Evolutionary conservation across 768 basidiomycete species (phyloP), one percentile per base, ranked within the genome.

Genomic region (Leccinum pellstonianum): DNA sequence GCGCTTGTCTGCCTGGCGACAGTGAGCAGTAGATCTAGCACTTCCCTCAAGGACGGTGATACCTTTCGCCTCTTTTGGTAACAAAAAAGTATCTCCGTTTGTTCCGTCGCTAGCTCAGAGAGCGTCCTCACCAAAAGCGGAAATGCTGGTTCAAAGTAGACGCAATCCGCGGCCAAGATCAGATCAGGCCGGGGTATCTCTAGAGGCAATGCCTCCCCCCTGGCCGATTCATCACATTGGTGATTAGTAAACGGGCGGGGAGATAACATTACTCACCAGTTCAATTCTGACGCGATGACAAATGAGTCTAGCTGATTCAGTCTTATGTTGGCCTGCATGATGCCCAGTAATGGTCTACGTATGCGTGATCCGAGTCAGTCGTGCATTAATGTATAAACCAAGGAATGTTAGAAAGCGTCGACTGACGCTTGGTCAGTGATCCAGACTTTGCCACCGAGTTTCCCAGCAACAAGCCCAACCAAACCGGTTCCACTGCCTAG

Each of bases 61-160:
- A 88, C 93, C 83, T 93, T 95, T 75, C 95, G 81, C 55, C 95
- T 81, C 69, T 95, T 96, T 76, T 95, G 95, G 77, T 94, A 96
- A 70, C 93, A 95, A 75, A 98, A 94, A 37, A 96, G 72, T 43
- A 95, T 82, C 58, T 93, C 88, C 17, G 88, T 83, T 19, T 74
- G 72, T 38, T 72, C 70, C 21, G 80, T 77, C 27, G 82, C 77
- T 38, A 96, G 82, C 48, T 87, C 83, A 35, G 77, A 80, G 33
- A 98, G 78, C 0, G 94, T 95, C 63, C 86, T 74, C 2, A 95
- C 90, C 1, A 98, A 83, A 12, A 95, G 81, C 8, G 93, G 89
- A 67, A 97, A 98, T 0, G 92, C 86, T 12, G 93, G 92, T 74
- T 97, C 95, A 64, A 93, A 94, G 76, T 98, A 98, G 9, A 98